Base-by-base conservation (phyloP, 2,329 filamentous ascomycete genomes). In the Thermomyces lanuginosus region DNA sequence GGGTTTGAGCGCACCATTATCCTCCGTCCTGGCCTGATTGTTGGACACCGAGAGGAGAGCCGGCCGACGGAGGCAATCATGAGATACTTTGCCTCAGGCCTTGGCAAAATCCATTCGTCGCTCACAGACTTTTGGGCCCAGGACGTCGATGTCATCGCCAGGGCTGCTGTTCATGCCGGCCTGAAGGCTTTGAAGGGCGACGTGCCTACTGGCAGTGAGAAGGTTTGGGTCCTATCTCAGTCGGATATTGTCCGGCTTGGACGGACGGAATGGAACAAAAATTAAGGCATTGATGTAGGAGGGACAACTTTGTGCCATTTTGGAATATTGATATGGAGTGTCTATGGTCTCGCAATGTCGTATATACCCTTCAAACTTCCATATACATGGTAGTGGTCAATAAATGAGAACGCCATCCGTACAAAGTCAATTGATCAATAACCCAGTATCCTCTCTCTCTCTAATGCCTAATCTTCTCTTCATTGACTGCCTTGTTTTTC, bases 1-100 rank as follows among this genome's bases (percentile, higher is more conserved):
- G 74, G 60, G 4, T 92, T 92, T 45, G 77, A 84, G 26, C 71
- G 78, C 37, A 75, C 73, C 4, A 66, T 92, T 29, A 75, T 93
- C 28, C 25, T 76, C 21, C 53, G 72, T 22, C 84, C 84, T 0
- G 84, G 79, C 0, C 36, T 83, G 34, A 78, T 93, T 39, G 50
- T 83, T 2, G 84, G 84, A 2, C 48, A 67, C 9, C 64, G 84
- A 30, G 64, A 76, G 41, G 62, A 73, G 32, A 59, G 60, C 27
- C 64, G 77, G 27, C 48, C 63, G 0, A 51, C 59, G 5, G 80
- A 82, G 45, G 60, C 62, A 12, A 43, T 70, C 4, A 4, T 74
- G 1, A 59, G 68, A 38, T 58, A 54, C 22, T 13, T 79, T 20
- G 67, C 76, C 1, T 60, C 56, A 3, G 58, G 58, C 8, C 32